Base-by-base conservation (phyloP, 768 basidiomycete species). In the Rhizopogon vinicolor region DNA sequence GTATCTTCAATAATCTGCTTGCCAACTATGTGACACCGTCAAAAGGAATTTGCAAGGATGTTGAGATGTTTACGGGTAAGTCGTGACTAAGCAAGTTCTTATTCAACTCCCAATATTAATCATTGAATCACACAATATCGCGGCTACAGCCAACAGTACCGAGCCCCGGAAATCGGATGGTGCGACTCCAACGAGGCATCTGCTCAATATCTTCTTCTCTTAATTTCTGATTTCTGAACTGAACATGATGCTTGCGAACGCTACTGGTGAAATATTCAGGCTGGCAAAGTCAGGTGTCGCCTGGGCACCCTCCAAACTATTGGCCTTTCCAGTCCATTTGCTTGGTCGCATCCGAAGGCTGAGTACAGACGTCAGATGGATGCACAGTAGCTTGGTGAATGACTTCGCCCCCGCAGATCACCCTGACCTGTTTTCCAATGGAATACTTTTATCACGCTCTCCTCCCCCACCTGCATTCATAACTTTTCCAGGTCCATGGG, bases 401-500 rank as follows among this genome's bases (percentile, higher is more conserved):
- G 7, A 41, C 37, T 14, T 59, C 35, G 46, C 44, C 31, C 41
- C 29, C 29, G 6, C 44, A 13, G 19, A 44, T 48, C 31, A 18
- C 39, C 58, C 52, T 54, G 41, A 60, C 55, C 19, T 45, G 43
- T 52, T 53, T 29, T 14, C 42, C 44, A 37, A 39, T 33, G 53
- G 29, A 46, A 9, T 52, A 14, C 44, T 53, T 2, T 18, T 53
- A 37, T 41, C 48, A 44, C 50, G 52, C 56, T 37, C 60, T 49
- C 44, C 54, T 46, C 58, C 19, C 56, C 61, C 41, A 42, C 59
- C 51, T 9, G 31, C 19, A 37, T 56, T 54, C 57, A 57, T 44
- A 49, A 42, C 68, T 56, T 61, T 85, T 44, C 84, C 85, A 0
- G 84, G 83, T 0, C 86, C 85, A 1, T 86, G 82, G 79, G 83